Percentiles rank a stretch among this genome's conserved stretches.
These are phyloP conservation scores for Lumnitzera littorea DNA, from an alignment of 345 rosid species.

Conservation along the genomic window DNA sequence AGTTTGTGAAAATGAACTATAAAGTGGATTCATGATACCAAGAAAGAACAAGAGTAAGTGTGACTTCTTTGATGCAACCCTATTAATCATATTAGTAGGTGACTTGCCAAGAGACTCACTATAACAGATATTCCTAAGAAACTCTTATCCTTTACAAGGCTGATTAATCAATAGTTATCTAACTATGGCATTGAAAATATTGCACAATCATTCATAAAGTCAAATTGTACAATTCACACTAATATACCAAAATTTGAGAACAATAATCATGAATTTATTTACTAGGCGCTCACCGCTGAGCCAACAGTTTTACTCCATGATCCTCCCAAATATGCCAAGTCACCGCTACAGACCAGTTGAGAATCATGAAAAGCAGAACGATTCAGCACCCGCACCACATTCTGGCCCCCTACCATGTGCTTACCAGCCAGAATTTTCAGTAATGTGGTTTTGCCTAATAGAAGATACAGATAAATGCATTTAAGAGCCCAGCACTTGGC, in stretches of 20 bases:
- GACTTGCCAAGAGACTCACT: background rate
- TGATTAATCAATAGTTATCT: too few species aligned
- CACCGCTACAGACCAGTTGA: constrained; percentile 75
- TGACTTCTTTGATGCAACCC: background rate
- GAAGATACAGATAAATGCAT: background rate
- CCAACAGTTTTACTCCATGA: constrained; percentile 93
- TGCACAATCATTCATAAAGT: background rate
- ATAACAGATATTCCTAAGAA: background rate
- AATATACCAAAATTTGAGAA: background rate
- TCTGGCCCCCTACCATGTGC: constrained; percentile 91
- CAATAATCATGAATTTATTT: background rate
- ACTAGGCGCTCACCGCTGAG: constrained; percentile 58
- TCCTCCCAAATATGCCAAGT: constrained; percentile 82
- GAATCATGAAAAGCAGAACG: constrained; percentile 90
- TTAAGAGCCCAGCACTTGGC: background rate
- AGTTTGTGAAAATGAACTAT: too few species aligned
- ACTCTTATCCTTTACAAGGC: too few species aligned
- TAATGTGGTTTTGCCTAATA: constrained; percentile 78
- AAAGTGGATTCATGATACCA: too few species aligned
- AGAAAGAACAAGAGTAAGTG: too few species aligned
- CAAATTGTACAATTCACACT: background rate
- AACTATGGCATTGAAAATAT: too few species aligned
- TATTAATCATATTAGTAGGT: background rate
- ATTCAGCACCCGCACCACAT: constrained; percentile 68
- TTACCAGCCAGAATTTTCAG: constrained; percentile 83